Evolutionary conservation across 2,329 filamentous ascomycete genomes (phyloP).

Genomic region (Curvularia spicifera): DNA sequence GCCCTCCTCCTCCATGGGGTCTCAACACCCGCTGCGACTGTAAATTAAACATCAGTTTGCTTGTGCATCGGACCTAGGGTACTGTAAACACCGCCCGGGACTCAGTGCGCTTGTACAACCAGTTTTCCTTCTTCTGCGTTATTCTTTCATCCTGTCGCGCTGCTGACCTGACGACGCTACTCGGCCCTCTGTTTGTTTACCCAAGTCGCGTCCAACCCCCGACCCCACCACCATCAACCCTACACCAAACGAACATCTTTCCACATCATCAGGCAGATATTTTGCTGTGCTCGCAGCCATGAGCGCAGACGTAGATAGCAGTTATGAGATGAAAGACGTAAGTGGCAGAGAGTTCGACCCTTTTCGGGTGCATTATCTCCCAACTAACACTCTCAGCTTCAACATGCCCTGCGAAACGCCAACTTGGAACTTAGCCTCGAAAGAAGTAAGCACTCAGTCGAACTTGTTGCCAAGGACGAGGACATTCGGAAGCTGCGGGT

Average conservation of each 20-base stretch:
- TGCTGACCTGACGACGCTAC: background rate
- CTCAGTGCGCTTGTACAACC: background rate
- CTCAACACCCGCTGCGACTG: background rate
- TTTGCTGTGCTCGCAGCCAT: slow-evolving; percentile 35
- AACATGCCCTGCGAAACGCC: slow-evolving; percentile 60
- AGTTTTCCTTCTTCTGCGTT: background rate
- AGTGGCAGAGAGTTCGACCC: slow-evolving; percentile 21
- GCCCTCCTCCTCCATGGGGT: background rate
- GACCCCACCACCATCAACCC: slow-evolving; percentile 28
- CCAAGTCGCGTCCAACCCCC: slow-evolving; percentile 34
- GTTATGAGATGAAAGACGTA: slow-evolving; percentile 46
- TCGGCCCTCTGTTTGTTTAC: slow-evolving; percentile 43
- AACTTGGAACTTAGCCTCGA: slow-evolving; percentile 74
- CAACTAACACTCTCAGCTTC: slow-evolving; percentile 45
- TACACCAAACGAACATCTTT: slow-evolving; percentile 18
- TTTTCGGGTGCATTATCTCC: slow-evolving; percentile 1
- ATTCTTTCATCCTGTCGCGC: background rate
- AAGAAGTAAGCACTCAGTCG: slow-evolving; percentile 66
- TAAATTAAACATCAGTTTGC: background rate
- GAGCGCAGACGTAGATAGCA: slow-evolving; percentile 36
- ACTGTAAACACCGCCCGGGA: background rate
- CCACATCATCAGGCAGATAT: slow-evolving; percentile 31
- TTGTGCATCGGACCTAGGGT: background rate
- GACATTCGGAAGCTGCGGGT: slow-evolving; percentile 69
- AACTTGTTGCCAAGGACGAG: slow-evolving; percentile 76